Evolutionary conservation across 2,329 filamentous ascomycete genomes (phyloP).

Genomic region (Penicillium brevicompactum): DNA sequence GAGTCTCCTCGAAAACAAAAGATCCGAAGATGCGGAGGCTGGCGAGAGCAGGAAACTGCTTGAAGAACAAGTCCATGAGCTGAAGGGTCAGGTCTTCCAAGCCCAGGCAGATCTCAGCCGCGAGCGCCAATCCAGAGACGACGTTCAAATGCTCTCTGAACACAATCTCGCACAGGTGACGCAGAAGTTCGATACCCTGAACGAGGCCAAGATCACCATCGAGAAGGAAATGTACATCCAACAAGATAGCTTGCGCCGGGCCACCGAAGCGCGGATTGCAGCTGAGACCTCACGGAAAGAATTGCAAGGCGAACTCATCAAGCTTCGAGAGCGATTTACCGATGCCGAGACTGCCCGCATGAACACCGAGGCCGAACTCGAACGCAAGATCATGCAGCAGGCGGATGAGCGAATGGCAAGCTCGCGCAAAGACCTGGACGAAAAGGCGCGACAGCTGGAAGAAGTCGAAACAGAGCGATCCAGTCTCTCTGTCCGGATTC

Average conservation of each 20-base stretch:
- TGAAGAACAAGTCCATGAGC: slow-evolving; percentile 81
- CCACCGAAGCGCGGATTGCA: slow-evolving; percentile 75
- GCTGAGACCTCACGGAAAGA: slow-evolving; percentile 89
- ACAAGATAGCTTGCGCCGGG: slow-evolving; percentile 84
- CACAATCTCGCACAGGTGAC: slow-evolving; percentile 82
- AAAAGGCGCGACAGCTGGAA: slow-evolving; percentile 72
- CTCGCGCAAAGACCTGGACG: slow-evolving; percentile 77
- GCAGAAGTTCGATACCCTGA: slow-evolving; percentile 81
- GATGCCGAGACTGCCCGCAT: slow-evolving; percentile 83
- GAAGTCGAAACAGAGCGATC: slow-evolving; percentile 79
- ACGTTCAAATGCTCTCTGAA: slow-evolving; percentile 86
- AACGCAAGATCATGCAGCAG: slow-evolving; percentile 74
- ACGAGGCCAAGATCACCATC: slow-evolving; percentile 94
- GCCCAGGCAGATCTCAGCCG: slow-evolving; percentile 86
- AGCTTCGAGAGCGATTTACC: slow-evolving; percentile 78
- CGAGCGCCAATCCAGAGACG: slow-evolving; percentile 89
- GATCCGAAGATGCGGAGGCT: slow-evolving; percentile 86
- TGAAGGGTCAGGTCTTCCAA: slow-evolving; percentile 83
- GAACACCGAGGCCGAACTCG: slow-evolving; percentile 77
- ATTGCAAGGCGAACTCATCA: slow-evolving; percentile 80
- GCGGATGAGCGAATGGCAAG: slow-evolving; percentile 79
- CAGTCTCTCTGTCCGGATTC: slow-evolving; percentile 76
- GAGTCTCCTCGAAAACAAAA: slow-evolving; percentile 79
- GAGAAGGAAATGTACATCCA: slow-evolving; percentile 97
- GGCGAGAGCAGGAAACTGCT: slow-evolving; percentile 78